phyloP scores from a whole-genome alignment of 495 filamentous ascomycete species.

The Aspergillus kassunensis region DNA sequence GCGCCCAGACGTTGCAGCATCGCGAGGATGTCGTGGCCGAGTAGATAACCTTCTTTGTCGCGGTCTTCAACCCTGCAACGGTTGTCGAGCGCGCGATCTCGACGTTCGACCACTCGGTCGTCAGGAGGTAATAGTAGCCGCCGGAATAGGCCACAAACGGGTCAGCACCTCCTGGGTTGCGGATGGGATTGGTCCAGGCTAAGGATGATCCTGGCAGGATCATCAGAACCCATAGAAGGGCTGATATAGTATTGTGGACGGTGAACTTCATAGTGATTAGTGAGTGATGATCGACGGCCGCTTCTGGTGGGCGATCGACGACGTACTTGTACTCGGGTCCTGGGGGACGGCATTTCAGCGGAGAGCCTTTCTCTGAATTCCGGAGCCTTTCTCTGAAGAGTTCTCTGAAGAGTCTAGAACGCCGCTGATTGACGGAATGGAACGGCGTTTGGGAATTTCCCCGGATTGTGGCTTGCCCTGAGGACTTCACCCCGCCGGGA shows the following conservation, averaged over 20 bases:
- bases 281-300: too few species aligned
- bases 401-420: too few species aligned
- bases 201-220: not conserved
- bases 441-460: not conserved
- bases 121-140: slow-evolving; percentile 51
- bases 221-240: not conserved
- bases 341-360: not conserved
- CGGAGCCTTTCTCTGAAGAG: too few species aligned
- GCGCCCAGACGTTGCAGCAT: slow-evolving; percentile 55
- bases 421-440: not conserved
- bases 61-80: slow-evolving; percentile 44
- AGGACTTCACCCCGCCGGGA: not conserved
- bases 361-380: not conserved
- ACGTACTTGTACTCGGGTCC: too few species aligned
- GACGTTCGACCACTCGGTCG: slow-evolving; percentile 47
- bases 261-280: not conserved
- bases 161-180: slow-evolving; percentile 31
- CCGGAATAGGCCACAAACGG: slow-evolving; percentile 46
- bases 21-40: slow-evolving; percentile 31
- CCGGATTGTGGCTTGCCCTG: not conserved
- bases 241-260: not conserved
- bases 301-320: too few species aligned
- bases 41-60: slow-evolving; percentile 45
- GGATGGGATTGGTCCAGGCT: slow-evolving; percentile 32
- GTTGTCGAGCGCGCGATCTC: slow-evolving; percentile 46